These are phyloP conservation scores for Fusarium sp. DNA, from an alignment of 2,329 filamentous ascomycete species.

Conservation along the genomic window DNA sequence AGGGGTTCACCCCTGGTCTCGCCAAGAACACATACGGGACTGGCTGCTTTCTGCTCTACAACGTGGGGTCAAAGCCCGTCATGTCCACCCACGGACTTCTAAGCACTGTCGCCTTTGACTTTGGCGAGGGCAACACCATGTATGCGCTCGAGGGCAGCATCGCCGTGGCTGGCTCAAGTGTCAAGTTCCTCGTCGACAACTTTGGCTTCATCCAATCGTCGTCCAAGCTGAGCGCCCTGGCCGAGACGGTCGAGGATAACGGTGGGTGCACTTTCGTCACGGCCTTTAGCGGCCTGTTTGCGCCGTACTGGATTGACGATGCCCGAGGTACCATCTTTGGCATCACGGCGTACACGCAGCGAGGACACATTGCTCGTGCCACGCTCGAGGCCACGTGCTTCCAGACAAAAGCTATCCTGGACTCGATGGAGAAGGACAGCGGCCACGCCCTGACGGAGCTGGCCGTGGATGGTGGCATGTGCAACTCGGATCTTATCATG, in stretches of 20 bases:
- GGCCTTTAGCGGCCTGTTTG: conserved; percentile 84
- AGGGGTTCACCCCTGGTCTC: conserved; percentile 78
- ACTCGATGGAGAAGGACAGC: conserved; percentile 84
- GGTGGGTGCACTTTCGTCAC: conserved; percentile 84
- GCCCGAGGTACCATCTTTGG: conserved; percentile 84
- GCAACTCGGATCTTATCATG: conserved; percentile 84
- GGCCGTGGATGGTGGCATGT: conserved; percentile 89
- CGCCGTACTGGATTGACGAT: conserved; percentile 88
- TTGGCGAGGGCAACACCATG: conserved; percentile 74
- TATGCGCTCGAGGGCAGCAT: conserved; percentile 84
- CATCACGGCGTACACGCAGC: conserved; percentile 81
- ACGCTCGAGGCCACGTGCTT: conserved; percentile 86
- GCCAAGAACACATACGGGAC: conserved; percentile 92
- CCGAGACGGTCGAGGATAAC: conserved; percentile 70
- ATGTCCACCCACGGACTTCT: conserved; percentile 82
- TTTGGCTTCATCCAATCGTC: conserved; percentile 65
- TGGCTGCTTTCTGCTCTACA: conserved; percentile 86
- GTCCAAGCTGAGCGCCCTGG: conserved; percentile 58
- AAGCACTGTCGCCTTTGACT: conserved; percentile 82
- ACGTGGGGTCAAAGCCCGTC: conserved; percentile 82
- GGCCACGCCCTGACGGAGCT: conserved; percentile 78
- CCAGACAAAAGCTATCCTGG: conserved; percentile 84
- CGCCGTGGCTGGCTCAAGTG: conserved; percentile 80
- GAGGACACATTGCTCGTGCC: conserved; percentile 81
- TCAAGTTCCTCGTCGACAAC: conserved; percentile 75